Evolutionary conservation across 306 rosid species (phyloP), one percentile per base, ranked within the genome.

Genomic region (Castanea sativa): DNA sequence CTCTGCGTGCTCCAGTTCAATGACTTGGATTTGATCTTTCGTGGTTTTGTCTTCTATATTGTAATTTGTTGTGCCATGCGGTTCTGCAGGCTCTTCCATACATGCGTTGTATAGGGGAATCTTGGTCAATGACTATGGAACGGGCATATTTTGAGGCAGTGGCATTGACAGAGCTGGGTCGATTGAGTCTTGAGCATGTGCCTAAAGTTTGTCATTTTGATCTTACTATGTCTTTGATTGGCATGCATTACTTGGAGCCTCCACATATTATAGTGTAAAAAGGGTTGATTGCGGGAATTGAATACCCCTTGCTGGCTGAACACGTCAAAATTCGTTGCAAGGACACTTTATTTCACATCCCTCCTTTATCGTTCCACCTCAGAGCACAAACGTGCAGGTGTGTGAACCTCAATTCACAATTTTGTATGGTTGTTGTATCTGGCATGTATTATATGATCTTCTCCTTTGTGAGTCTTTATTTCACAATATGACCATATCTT

Each of bases 101-200:
- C 70, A 5, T 95, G 20, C 99, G 97, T 68, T 87, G 85, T 85
- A 87, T 92, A 12, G 99, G 99, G 21, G 99, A 95, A 76, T 91
- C 97, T 71, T 95, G 99, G 99, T 96, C 97, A 2, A 90, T 95
- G 94, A 90, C 97, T 0, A 95, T 84, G 88, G 99, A 95, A 74
- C 84, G 98, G 76, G 97, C 98, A 1, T 92, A 95, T 75, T 95
- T 92, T 86, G 99, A 92, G 89, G 75, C 93, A 3, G 20, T 84
- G 80, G 78, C 93, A 4, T 79, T 94, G 57, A 88, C 63, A 78
- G 82, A 85, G 71, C 84, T 78, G 59, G 80, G 73, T 51, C 85
- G 85, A 10, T 51, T 85, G 33, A 13, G 89, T 77, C 96, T 97
- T 14, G 79, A 88, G 30, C 93, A 92, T 79, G 92, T 88, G 13